Percentiles rank a stretch among this genome's conserved stretches.
Conservation (phyloP, 2,329 filamentous ascomycete genomes). For the Alternaria dauci region DNA sequence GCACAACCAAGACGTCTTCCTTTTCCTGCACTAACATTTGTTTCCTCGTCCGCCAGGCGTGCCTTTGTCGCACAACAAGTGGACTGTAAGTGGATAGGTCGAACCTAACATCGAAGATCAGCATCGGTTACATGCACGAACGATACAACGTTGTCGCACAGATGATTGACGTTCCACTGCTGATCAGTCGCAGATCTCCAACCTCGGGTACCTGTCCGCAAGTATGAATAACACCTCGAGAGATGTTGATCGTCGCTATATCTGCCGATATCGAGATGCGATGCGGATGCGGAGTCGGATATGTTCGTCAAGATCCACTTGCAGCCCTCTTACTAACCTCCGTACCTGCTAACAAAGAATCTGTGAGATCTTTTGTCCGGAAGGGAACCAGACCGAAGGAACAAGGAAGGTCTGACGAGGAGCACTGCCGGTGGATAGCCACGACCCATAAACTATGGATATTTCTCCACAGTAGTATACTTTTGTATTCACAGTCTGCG, state of each 20-base stretch:
- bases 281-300: neutral
- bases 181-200: conserved; percentile 4
- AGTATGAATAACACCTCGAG: neutral
- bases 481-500: neutral
- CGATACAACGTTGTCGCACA: neutral
- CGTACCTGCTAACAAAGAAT: neutral
- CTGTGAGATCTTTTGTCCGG: neutral
- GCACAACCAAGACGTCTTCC: neutral
- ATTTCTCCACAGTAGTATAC: neutral
- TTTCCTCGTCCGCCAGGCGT: neutral
- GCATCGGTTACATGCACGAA: neutral
- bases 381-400: neutral
- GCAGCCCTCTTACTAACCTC: neutral
- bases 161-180: neutral
- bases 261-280: neutral
- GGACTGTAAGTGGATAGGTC: neutral
- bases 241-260: neutral
- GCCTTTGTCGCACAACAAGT: neutral
- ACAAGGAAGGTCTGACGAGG: neutral
- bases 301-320: neutral
- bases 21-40: neutral
- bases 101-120: neutral
- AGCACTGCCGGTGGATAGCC: neutral
- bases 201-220: neutral
- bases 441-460: neutral